Evolutionary conservation across 108 stramenopile genomes (phyloP), one percentile per base, ranked within the genome.

Genomic region (Pelagomonas calceolata): DNA sequence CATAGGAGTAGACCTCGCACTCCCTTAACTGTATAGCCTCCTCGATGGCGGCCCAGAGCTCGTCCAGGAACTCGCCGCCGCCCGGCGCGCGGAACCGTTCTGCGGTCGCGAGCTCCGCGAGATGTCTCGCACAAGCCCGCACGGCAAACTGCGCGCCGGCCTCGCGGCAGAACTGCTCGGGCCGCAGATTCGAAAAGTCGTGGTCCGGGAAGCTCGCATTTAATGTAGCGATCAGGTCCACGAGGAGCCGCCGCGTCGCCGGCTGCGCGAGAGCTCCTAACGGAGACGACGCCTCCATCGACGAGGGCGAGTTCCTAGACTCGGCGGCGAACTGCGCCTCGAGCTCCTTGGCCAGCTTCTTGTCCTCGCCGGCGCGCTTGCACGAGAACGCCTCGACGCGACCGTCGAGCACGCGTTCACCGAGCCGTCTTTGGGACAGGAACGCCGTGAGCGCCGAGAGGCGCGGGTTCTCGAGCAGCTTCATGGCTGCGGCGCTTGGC

Each of bases 131-230:
- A 26, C 14, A 26, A 3, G 51, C 18, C 21, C 26, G 51, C 26
- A 26, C 51, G 21, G 29, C 51, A 26, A 60, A 60, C 7, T 60
- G 21, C 32, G 30, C 9, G 18, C 31, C 71, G 0, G 72, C 63
- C 34, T 91, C 68, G 34, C 85, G 89, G 68, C 75, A 71, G 79
- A 96, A 96, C 70, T 90, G 84, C 64, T 81, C 81, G 0, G 92
- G 88, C 30, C 83, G 82, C 36, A 88, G 80, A 64, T 80, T 81
- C 0, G 80, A 80, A 82, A 96, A 96, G 75, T 96, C 93, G 74
- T 94, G 93, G 82, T 96, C 95, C 5, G 93, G 93, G 74, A 96
- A 96, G 67, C 83, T 82, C 21, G 90, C 88, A 78, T 96, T 94
- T 66, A 96, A 73, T 21, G 95, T 96, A 64, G 90, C 71, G 67